Evolutionary conservation across 441 rosid genomes (phyloP), one percentile per base, ranked within the genome.

Genomic region (Monsonia emarginata): DNA sequence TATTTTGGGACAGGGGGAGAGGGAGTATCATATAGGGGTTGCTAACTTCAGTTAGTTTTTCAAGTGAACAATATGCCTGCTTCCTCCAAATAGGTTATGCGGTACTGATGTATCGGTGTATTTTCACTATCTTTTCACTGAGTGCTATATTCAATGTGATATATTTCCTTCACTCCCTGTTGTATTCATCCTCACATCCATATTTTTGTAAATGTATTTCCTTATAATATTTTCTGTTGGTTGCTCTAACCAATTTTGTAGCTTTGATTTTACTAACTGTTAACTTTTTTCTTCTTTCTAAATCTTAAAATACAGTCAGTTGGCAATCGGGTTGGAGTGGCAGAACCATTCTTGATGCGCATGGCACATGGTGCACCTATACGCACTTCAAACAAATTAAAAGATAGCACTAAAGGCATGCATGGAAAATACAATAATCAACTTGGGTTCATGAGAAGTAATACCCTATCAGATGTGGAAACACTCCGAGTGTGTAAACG

Each of bases 361-460:
- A 91, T 91, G 98, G 99, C 97, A 42, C 99, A 95, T 84, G 97
- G 98, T 73, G 99, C 90, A 73, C 91, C 93, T 46, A 73, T 86
- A 68, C 88, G 81, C 59, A 65, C 68, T 44, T 64, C 79, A 69
- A 82, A 78, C 64, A 84, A 74, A 77, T 73, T 79, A 60, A 80
- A 80, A 34, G 84, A 79, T 63, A 67, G 70, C 38, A 63, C 69
- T 57, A 88, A 75, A 72, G 83, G 69, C 56, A 62, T 78, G 65
- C 74, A 52, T 65, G 83, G 79, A 65, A 84, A 87, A 76, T 71
- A 68, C 70, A 84, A 73, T 68, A 78, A 66, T 70, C 80, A 22
- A 65, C 63, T 36, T 38, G 86, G 84, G 64, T 77, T 77, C 58
- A 66, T 69, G 77, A 83, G 64, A 54, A 81, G 69, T 77, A 70